phyloP scores from a whole-genome alignment of 1,284 basidiomycete species.

The Neonothopanus nambi region DNA sequence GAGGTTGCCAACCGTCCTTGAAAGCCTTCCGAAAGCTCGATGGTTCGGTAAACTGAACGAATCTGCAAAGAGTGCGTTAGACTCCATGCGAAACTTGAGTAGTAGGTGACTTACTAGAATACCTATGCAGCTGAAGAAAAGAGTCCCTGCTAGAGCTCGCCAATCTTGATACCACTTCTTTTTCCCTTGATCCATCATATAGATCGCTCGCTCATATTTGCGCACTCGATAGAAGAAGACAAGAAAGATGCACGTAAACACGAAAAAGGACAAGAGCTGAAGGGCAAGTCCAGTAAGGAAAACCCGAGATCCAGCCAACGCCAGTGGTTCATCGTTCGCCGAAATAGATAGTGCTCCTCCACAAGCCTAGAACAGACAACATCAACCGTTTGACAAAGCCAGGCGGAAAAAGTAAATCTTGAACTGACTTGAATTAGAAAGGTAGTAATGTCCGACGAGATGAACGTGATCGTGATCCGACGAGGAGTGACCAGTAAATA shows the following conservation, averaged over 20 bases:
- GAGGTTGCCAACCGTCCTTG: conserved; percentile 59
- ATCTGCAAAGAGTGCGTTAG: conserved; percentile 39
- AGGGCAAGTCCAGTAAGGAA: conserved; percentile 65
- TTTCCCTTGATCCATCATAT: conserved; percentile 37
- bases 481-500: conserved; percentile 57
- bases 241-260: conserved; percentile 59
- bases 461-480: conserved; percentile 53
- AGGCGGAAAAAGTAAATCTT: background rate
- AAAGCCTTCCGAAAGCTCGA: conserved; percentile 68
- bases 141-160: conserved; percentile 54
- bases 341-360: conserved; percentile 43
- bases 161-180: conserved; percentile 59
- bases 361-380: conserved; percentile 36
- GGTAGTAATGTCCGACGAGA: conserved; percentile 62
- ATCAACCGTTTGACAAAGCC: conserved; percentile 16
- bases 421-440: conserved; percentile 61
- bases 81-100: background rate
- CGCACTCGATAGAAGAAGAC: conserved; percentile 59
- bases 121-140: conserved; percentile 63
- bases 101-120: conserved; percentile 49
- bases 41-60: conserved; percentile 67
- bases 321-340: conserved; percentile 28
- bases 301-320: conserved; percentile 37
- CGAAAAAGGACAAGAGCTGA: conserved; percentile 63
- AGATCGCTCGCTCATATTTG: conserved; percentile 45